phyloP scores from a whole-genome alignment of 2,329 filamentous ascomycete species.

The Clathrospora elynae region DNA sequence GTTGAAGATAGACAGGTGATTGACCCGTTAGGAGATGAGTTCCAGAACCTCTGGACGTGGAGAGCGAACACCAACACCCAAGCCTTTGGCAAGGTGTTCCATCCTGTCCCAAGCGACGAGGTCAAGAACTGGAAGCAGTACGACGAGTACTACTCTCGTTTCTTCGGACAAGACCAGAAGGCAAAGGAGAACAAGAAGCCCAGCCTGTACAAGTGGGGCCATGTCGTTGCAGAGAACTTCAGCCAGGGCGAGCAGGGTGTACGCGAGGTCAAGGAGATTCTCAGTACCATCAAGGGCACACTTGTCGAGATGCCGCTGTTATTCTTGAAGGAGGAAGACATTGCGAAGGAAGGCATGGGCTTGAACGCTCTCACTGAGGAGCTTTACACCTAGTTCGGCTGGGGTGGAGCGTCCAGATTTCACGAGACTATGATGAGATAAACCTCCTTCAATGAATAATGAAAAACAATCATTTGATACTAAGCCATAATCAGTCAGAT shows the following conservation, averaged over 20 bases:
- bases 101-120: conserved; percentile 71
- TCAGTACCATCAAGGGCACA: conserved; percentile 68
- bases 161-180: conserved; percentile 61
- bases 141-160: conserved; percentile 69
- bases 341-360: conserved; percentile 79
- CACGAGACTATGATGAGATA: no score
- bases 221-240: conserved; percentile 70
- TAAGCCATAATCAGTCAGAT: no score
- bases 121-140: conserved; percentile 76
- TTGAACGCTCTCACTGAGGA: conserved; percentile 57
- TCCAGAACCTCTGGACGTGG: conserved; percentile 72
- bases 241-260: conserved; percentile 50
- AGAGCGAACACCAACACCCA: conserved; percentile 80
- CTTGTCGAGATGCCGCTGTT: conserved; percentile 85
- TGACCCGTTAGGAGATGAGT: conserved; percentile 72
- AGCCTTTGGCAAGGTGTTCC: conserved; percentile 80
- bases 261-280: conserved; percentile 66
- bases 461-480: no score
- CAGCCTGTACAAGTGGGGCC: conserved; percentile 77
- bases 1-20: conserved; percentile 63
- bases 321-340: conserved; percentile 83
- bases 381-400: conserved; percentile 50
- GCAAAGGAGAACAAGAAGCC: conserved; percentile 52
- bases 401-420: no score
- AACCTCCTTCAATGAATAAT: no score